Evolutionary conservation across 1,139 yeast species (phyloP).

Genomic region (Starmera stellimalicola): DNA sequence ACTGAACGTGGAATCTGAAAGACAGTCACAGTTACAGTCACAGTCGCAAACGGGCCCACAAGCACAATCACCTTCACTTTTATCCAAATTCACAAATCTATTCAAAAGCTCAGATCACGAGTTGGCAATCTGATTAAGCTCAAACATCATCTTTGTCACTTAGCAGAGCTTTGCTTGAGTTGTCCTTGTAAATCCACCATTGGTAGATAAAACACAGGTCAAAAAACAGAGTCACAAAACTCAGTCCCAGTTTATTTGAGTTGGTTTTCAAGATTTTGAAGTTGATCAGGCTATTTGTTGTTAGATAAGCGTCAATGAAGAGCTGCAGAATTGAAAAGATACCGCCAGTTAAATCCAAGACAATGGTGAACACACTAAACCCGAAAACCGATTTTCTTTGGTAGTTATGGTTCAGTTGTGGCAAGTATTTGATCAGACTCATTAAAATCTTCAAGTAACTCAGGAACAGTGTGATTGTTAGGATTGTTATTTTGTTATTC

Average conservation of each 20-base stretch:
- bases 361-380: constrained; percentile 41
- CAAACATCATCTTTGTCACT: no score
- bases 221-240: constrained; percentile 26
- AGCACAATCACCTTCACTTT: no score
- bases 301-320: constrained; percentile 19
- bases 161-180: no score
- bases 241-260: constrained; percentile 28
- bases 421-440: constrained; percentile 51
- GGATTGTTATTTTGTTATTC: constrained; percentile 4
- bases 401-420: constrained; percentile 47
- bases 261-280: constrained; percentile 18
- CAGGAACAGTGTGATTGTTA: constrained; percentile 32
- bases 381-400: constrained; percentile 48
- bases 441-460: constrained; percentile 44
- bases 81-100: no score
- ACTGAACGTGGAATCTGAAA: no score
- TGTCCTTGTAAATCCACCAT: constrained; percentile 10
- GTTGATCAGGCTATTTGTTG: constrained; percentile 9
- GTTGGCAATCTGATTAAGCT: no score
- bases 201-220: constrained; percentile 23
- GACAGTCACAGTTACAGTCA: no score
- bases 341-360: constrained; percentile 47
- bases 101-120: no score
- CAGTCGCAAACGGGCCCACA: no score
- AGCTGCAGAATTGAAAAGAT: constrained; percentile 40